Evolutionary conservation across 495 filamentous ascomycete genomes (phyloP).

Genomic region (Staphylotrichum longicolle): DNA sequence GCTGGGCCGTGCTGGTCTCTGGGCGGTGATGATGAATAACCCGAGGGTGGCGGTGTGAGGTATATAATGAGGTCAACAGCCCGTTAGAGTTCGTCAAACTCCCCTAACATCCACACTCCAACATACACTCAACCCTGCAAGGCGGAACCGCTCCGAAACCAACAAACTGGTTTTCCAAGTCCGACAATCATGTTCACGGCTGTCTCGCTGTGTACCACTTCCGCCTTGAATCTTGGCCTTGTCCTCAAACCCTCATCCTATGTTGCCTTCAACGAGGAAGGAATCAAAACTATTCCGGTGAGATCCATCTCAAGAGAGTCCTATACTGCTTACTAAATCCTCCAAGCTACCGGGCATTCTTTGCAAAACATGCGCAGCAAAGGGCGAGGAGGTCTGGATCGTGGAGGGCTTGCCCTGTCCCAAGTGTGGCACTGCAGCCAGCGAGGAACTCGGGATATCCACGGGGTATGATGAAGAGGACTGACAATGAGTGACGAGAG

Average conservation of each 20-base stretch:
- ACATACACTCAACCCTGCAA: too few relatives aligned
- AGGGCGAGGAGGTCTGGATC: slow-evolving; percentile 52
- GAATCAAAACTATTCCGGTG: slow-evolving; percentile 12
- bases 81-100: too few relatives aligned
- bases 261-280: neutral
- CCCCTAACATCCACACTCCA: too few relatives aligned
- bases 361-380: slow-evolving; percentile 36
- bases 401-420: slow-evolving; percentile 47
- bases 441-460: neutral
- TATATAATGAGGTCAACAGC: neutral
- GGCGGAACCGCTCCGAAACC: too few relatives aligned
- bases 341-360: slow-evolving; percentile 31
- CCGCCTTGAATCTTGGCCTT: too few relatives aligned
- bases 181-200: too few relatives aligned
- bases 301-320: neutral
- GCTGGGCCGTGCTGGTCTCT: neutral
- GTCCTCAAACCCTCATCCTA: too few relatives aligned
- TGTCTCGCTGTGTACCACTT: too few relatives aligned
- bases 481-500: neutral
- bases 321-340: neutral
- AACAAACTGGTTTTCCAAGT: too few relatives aligned
- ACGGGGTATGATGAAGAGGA: neutral
- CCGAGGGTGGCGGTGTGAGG: neutral
- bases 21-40: neutral
- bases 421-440: slow-evolving; percentile 43